Base-by-base conservation (phyloP, 371 early-diverging fungal genomes). In the Zancudomyces culisetae region DNA sequence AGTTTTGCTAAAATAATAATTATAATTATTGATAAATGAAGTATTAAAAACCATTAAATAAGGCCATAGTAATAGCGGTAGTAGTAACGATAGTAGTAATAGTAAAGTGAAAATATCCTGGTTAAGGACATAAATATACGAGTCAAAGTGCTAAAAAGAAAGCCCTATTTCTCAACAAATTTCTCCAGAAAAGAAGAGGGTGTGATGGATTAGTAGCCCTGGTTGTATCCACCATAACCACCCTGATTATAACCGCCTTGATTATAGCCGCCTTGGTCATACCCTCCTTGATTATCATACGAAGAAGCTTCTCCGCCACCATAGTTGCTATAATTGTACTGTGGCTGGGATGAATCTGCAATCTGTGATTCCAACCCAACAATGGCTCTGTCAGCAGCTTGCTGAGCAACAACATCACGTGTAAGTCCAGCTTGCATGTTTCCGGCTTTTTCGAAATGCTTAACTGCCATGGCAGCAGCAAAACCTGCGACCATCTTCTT, bases 401-500 rank as follows among this genome's bases (percentile, higher is more conserved):
- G 52, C 43, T 57, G 53, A 42, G 63, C 57, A 20, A 58, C 70
- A 19, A 60, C 27, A n/a, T 63, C 64, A 60, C 68, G 69, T 13
- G 61, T 28, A 39, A 66, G 23, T 28, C 66, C 63, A 20, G 51
- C 18, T 61, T 65, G 66, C 65, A 66, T 66, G 28, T 39, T 47
- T 55, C 70, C 60, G 49, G 51, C 55, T 60, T 58, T 52, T 61
- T 58, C 69, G 58, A 58, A 69, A 57, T 60, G 59, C 59, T 74
- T 76, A 55, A 73, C 60, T 21, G 69, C 69, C 59, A 70, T 66
- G 41, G 73, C 70, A 26, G 68, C 70, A 22, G 74, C 76, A 52
- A 74, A 59, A 40, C 67, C 74, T 41, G 71, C 73, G 18, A 72
- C 58, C 21, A 69, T 53, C 56, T 76, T 61, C 62, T 76, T 76